A percentile compares a stretch with the other conserved stretches of the same genome.
phyloP scores from a whole-genome alignment of 139 green algal species.

The Diplosphaera chodatii region DNA sequence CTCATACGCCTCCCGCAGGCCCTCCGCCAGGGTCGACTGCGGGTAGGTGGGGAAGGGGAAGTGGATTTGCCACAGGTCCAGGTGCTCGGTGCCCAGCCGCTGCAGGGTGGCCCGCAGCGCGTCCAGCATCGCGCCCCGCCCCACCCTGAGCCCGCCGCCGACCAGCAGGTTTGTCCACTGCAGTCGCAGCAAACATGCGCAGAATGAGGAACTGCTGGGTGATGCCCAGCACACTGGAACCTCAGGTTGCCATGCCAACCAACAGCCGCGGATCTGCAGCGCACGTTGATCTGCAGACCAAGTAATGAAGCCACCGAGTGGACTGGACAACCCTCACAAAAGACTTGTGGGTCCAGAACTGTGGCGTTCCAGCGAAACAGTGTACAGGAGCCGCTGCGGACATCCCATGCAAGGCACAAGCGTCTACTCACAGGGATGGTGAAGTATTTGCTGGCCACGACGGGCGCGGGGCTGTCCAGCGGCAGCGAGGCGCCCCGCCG shows the following conservation, averaged over 20 bases:
- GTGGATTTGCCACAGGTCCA: slow-evolving; percentile 33
- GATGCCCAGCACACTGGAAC: too few relatives aligned
- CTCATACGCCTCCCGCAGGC: slow-evolving; percentile 12
- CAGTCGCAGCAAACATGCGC: background rate
- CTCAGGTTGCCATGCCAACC: too few relatives aligned
- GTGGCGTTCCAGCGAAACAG: too few relatives aligned
- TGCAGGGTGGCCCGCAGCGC: slow-evolving; percentile 25
- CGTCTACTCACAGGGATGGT: slow-evolving; percentile 32
- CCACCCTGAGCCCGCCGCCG: slow-evolving; percentile 28
- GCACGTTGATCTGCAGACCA: too few relatives aligned
- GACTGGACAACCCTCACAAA: too few relatives aligned
- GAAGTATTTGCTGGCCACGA: slow-evolving; percentile 41
- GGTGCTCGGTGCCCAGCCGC: slow-evolving; percentile 12
- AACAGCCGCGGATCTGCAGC: too few relatives aligned
- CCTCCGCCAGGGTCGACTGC: slow-evolving; percentile 21
- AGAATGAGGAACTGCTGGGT: too few relatives aligned
- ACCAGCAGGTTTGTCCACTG: slow-evolving; percentile 56
- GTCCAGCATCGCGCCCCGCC: slow-evolving; percentile 16
- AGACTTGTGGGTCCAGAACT: too few relatives aligned
- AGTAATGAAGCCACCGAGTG: too few relatives aligned
- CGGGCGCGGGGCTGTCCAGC: background rate
- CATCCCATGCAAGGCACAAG: too few relatives aligned
- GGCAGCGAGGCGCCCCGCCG: background rate
- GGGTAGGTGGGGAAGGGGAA: slow-evolving; percentile 24
- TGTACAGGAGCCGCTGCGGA: too few relatives aligned